Evolutionary conservation across 2,329 filamentous ascomycete species (phyloP).

Genomic region (Fusarium sulawesiense): DNA sequence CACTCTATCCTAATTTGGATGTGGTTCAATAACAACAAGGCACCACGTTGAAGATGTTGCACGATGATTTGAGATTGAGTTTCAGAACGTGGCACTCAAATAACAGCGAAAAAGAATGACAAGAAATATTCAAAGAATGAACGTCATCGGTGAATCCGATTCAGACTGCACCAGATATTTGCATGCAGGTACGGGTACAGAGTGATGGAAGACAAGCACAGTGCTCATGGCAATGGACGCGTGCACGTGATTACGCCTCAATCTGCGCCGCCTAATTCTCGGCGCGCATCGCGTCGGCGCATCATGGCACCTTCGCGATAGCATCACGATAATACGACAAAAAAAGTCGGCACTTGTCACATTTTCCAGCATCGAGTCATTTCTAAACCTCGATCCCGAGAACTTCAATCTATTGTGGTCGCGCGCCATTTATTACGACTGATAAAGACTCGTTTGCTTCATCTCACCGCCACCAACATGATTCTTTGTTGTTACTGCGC

Average conservation of each 20-base stretch:
- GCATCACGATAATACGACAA: conserved; percentile 39
- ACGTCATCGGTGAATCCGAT: not conserved
- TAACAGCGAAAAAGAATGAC: not conserved
- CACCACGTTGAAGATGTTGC: not conserved
- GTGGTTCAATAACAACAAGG: not conserved
- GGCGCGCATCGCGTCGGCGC: conserved; percentile 49
- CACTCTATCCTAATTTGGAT: not conserved
- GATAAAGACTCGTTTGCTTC: conserved; percentile 6
- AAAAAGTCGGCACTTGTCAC: conserved; percentile 18
- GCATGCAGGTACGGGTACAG: not conserved
- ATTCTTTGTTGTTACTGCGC: conserved; percentile 43
- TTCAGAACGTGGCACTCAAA: not conserved
- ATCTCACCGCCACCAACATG: conserved; percentile 42
- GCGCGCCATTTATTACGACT: not conserved
- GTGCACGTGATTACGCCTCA: conserved; percentile 46
- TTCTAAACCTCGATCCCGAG: not conserved
- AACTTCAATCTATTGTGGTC: not conserved
- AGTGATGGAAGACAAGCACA: not conserved
- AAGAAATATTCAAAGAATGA: not conserved
- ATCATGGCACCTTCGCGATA: conserved; percentile 45
- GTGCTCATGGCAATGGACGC: not conserved
- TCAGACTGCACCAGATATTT: not conserved
- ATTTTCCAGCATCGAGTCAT: not conserved
- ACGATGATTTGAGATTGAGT: not conserved
- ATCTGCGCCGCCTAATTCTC: conserved; percentile 53